These are phyloP conservation scores for Penicillium sumatraense DNA, from an alignment of 2,329 filamentous ascomycete genomes.

Conservation along the genomic window DNA sequence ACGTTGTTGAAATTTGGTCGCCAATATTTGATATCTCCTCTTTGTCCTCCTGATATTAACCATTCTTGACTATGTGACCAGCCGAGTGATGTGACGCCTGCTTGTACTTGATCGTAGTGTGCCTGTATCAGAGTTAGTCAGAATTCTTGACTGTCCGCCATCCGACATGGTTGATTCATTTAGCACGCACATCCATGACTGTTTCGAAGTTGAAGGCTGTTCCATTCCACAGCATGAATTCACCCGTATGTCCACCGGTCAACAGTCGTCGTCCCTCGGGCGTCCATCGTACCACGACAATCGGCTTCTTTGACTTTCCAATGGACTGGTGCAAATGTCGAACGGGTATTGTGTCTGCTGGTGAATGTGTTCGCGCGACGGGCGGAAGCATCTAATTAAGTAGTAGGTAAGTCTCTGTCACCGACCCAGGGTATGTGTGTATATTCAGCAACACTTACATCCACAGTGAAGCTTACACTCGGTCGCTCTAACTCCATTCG, in stretches of 20 bases:
- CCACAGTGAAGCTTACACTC: constrained; percentile 85
- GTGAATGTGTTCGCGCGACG: constrained; percentile 70
- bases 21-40: constrained; percentile 97
- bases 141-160: too few species aligned
- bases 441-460: constrained; percentile 63
- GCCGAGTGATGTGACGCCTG: constrained; percentile 48
- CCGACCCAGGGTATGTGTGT: too few species aligned
- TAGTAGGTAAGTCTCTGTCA: constrained; percentile 14
- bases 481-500: constrained; percentile 80
- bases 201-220: constrained; percentile 99
- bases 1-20: constrained; percentile 99
- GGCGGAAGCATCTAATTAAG: constrained; percentile 80
- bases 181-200: constrained; percentile 80
- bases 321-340: constrained; percentile 97
- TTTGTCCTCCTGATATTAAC: constrained; percentile 93
- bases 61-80: constrained; percentile 98
- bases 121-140: constrained; percentile 53
- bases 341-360: constrained; percentile 88
- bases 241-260: constrained; percentile 93
- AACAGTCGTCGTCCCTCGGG: constrained; percentile 89
- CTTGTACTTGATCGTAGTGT: constrained; percentile 67
- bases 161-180: too few species aligned
- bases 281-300: constrained; percentile 97
- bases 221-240: constrained; percentile 98
- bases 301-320: constrained; percentile 96